Percentiles rank a stretch among this genome's conserved stretches.
phyloP scores from a whole-genome alignment of 192 early-diverging fungal genomes.

The Phlyctochytrium arcticum region DNA sequence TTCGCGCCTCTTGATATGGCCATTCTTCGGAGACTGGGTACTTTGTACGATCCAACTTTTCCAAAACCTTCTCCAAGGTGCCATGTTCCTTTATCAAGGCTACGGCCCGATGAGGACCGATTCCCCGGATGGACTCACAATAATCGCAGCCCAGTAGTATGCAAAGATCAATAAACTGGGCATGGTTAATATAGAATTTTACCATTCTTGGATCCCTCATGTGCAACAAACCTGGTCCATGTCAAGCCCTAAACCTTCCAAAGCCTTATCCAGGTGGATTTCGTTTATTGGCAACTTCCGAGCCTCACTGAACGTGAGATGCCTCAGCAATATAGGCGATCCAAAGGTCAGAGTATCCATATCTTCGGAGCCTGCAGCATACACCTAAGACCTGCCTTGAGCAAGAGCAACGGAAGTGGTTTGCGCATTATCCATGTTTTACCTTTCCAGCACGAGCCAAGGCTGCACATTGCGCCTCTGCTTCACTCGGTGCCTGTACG shows the following conservation, averaged over 20 bases:
- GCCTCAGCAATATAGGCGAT: conserved; percentile 82
- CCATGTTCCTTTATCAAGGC: conserved; percentile 79
- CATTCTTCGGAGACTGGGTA: conserved; percentile 82
- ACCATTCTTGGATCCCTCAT: too few relatives aligned
- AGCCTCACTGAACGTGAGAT: conserved; percentile 87
- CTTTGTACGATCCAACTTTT: conserved; percentile 70
- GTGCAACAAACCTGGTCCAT: conserved; percentile 68
- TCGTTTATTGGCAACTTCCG: conserved; percentile 90
- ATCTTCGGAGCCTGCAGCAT: conserved; percentile 94
- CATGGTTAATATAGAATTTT: too few relatives aligned
- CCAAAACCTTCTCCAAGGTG: conserved; percentile 73
- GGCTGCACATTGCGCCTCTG: conserved; percentile 96
- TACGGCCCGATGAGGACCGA: conserved; percentile 86
- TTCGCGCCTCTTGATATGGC: conserved; percentile 85
- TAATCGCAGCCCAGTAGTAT: conserved; percentile 98
- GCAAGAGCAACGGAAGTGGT: not conserved
- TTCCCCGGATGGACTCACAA: conserved; percentile 88
- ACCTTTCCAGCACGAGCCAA: conserved; percentile 81
- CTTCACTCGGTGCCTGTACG: conserved; percentile 93
- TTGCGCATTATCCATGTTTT: too few relatives aligned
- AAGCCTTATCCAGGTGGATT: conserved; percentile 74
- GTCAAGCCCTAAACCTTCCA: conserved; percentile 72
- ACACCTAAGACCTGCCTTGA: conserved; percentile 55
- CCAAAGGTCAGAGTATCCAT: conserved; percentile 98
- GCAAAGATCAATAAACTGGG: conserved; percentile 94